Evolutionary conservation across 305 asterid genomes (phyloP), one percentile per base, ranked within the genome.

Genomic region (Nicotiana rustica): DNA sequence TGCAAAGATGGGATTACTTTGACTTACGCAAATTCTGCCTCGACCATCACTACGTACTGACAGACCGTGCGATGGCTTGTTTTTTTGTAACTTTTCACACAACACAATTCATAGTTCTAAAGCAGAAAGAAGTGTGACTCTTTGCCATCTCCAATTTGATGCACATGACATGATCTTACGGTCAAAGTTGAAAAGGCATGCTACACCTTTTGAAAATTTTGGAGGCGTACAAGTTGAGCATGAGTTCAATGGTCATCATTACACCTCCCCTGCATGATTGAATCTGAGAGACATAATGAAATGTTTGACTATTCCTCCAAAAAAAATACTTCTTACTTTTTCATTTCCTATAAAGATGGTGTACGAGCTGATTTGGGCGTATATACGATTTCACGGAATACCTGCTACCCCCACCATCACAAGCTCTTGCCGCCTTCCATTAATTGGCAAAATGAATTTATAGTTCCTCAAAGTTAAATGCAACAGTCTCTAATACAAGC

Each of bases 131-230:
- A 75, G 80, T 15, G 62, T 10, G 15, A 49, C 29, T 52, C n/a
- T 75, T 75, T 15, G 47, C 80, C 80, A 33, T 33, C 36, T 33
- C 29, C 80, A 52, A 75, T 49, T 52, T 75, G 44, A 52, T 29
- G 65, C 47, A 75, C 80, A 75, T 75, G 80, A 75, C 65, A 75
- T 75, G 80, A 75, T 29, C 65, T 41, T 75, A 75, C 47, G 4
- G 80, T 52, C 44, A 75, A 75, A 75, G 80, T 29, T 62, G 17
- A 75, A 52, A 75, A 52, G 29, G 80, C 80, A 75, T 75, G 47
- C 65, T 75, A 75, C 64, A 17, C 38, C 35, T 75, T 25, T 49
- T 52, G 5, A 52, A 15, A 14, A 13, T 52, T 75, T 52, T 75
- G 29, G 25, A 75, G 25, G 10, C 4, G 79, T 75, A 25, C 65